These are phyloP conservation scores for Diaporthe capsici DNA, from an alignment of 2,329 filamentous ascomycete genomes.

Conservation along the genomic window DNA sequence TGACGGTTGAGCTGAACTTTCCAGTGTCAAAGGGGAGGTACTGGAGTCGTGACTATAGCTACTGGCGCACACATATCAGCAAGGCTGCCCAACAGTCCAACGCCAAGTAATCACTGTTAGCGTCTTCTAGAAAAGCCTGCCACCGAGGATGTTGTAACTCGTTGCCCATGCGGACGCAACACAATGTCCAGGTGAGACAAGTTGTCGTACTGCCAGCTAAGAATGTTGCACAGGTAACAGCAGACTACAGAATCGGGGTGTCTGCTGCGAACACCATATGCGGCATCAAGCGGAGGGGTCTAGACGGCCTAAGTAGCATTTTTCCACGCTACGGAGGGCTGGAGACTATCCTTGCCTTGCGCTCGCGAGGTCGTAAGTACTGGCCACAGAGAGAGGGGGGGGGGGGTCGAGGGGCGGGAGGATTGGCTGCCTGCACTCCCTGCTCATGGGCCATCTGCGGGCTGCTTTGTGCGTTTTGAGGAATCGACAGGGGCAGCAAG, in stretches of 20 bases:
- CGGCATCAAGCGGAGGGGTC: conserved; percentile 40
- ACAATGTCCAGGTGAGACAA: conserved; percentile 43
- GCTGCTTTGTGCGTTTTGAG: conserved; percentile 17
- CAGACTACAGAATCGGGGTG: conserved; percentile 57
- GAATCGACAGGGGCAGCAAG: conserved; percentile 29
- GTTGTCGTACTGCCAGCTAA: conserved; percentile 61
- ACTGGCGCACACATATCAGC: conserved; percentile 50
- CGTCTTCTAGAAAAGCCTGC: conserved; percentile 42
- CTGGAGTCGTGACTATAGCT: conserved; percentile 71
- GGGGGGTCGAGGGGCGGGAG: conserved; percentile 11
- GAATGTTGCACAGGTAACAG: conserved; percentile 59
- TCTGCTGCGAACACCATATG: conserved; percentile 51
- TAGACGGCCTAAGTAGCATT: conserved; percentile 38
- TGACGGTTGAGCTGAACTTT: conserved; percentile 64
- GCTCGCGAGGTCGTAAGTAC: conserved; percentile 24
- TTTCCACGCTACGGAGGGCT: conserved; percentile 37
- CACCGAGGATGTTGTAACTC: conserved; percentile 46
- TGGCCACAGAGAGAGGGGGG: conserved; percentile 20
- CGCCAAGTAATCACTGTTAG: conserved; percentile 43
- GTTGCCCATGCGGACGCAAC: conserved; percentile 46
- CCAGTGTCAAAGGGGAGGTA: conserved; percentile 67
- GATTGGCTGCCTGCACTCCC: conserved; percentile 36
- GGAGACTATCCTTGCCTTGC: conserved; percentile 41
- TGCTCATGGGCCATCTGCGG: conserved; percentile 27
- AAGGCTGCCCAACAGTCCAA: conserved; percentile 44